Percentiles rank a stretch among this genome's conserved stretches.
These are phyloP conservation scores for Erysimum cheiranthoides DNA, from an alignment of 345 rosid genomes.

Conservation along the genomic window DNA sequence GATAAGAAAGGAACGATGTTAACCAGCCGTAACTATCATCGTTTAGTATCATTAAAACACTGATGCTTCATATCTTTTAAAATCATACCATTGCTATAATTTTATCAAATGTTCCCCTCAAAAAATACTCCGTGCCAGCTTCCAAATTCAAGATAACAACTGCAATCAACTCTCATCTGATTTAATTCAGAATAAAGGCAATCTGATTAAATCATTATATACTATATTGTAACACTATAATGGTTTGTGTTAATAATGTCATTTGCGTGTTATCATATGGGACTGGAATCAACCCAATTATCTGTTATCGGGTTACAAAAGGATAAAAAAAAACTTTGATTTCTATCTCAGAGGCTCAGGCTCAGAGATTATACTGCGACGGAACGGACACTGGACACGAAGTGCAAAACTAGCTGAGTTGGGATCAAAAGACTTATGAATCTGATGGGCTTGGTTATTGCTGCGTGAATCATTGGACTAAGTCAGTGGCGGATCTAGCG, in stretches of 20 bases:
- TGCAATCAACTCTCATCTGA: not conserved
- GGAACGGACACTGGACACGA: not conserved
- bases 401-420: not conserved
- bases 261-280: not conserved
- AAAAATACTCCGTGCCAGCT: not conserved
- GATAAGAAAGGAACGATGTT: not conserved
- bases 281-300: not conserved
- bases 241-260: not conserved
- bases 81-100: not conserved
- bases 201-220: too few relatives aligned
- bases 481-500: too few relatives aligned
- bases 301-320: too few relatives aligned
- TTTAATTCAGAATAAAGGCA: not conserved
- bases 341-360: too few relatives aligned
- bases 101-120: not conserved
- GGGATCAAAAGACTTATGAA: not conserved
- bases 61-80: not conserved
- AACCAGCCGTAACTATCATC: not conserved
- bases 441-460: constrained; percentile 11
- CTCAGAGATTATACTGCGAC: not conserved
- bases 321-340: too few relatives aligned
- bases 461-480: not conserved
- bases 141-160: not conserved
- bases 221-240: too few relatives aligned
- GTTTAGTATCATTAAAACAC: not conserved